Base-by-base conservation (phyloP, 495 filamentous ascomycete genomes). In the Jackrogersella multiformis region DNA sequence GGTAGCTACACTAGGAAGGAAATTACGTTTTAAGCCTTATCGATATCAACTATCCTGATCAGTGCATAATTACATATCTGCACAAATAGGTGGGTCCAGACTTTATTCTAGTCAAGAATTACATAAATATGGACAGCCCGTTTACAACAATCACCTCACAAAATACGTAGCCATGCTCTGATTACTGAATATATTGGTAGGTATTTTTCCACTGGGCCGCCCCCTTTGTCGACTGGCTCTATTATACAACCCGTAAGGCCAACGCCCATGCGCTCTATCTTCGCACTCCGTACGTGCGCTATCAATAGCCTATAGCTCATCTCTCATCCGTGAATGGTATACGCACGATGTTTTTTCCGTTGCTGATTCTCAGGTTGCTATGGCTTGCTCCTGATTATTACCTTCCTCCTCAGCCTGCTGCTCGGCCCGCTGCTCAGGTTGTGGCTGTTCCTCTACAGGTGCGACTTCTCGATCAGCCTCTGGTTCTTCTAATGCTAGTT, bases 401-500 rank as follows among this genome's bases (percentile, higher is more conserved):
- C 16, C 59, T 34, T 65, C 44, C 24, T 62, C 61, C 8, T 61
- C 52, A 0, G 23, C 18, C 6, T 38, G 42, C 16, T 53, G 23
- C 34, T 56, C 36, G 8, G 24, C 28, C 36, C 49, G 53, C 13
- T 69, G 57, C 26, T 64, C 72, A 10, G 51, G 12, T 28, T 34
- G 39, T 13, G 45, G 34, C 28, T 57, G 41, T 41, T 69, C 28
- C 21, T 55, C 56, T 44, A 63, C 55, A n/a, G 36, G 57, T 44
- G 61, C 42, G 12, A 46, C 61, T 55, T 72, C 80, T 36, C 56
- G 67, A 52, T 72, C 80, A 12, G 49, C 61, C 52, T 72, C 80
- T 36, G 59, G 67, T 55, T 72, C 80, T 57, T 85, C 84, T 36
- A 84, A 67, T 15, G 77, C 79, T 38, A 87, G 42, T 41, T 86